Base-by-base conservation (phyloP, 2,329 filamentous ascomycete species). In the Trichocomaceae sp. region DNA sequence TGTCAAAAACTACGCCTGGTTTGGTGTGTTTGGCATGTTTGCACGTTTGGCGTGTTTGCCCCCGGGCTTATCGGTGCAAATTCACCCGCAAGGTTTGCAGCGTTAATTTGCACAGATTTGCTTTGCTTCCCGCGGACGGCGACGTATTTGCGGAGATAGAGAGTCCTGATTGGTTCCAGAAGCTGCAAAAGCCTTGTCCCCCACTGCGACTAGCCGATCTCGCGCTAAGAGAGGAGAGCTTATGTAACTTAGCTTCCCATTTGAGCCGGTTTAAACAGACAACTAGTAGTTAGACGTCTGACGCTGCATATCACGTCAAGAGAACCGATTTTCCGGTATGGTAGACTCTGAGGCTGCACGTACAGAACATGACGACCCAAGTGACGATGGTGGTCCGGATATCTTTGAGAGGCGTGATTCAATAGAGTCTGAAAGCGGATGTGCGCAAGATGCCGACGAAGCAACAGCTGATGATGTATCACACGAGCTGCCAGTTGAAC, bases 401-500 rank as follows among this genome's bases (percentile, higher is more conserved):
- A 61, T 77, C 39, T 77, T 78, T 54, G 76, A 79, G 57, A 75
- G 74, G 60, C 62, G 63, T 51, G 61, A 64, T 26, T 67, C 71
- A 13, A 61, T 65, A 23, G 69, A 69, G 47, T 65, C 64, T 19
- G 64, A 62, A 12, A 42, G 26, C 15, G 61, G 61, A 41, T 64
- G 61, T 13, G 66, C 67, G 35, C 65, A 68, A 52, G 60, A 59
- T 15, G 59, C 31, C 31, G 31, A 65, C 45, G 65, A 70, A 33
- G 62, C 62, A 33, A 64, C 69, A 31, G n/a, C 22, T 22, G 76
- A 87, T 3, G 81, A 88, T 59, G 85, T 88, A 55, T 85, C 93
- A 59, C 89, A 95, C 63, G 88, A 96, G 65, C 83, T 99, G 42
- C 93, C 93, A 13, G 93, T 96, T 64, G 93, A 99, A 78, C 82